Evolutionary conservation across 2,329 filamentous ascomycete genomes (phyloP).

Genomic region (Thelonectria olida): DNA sequence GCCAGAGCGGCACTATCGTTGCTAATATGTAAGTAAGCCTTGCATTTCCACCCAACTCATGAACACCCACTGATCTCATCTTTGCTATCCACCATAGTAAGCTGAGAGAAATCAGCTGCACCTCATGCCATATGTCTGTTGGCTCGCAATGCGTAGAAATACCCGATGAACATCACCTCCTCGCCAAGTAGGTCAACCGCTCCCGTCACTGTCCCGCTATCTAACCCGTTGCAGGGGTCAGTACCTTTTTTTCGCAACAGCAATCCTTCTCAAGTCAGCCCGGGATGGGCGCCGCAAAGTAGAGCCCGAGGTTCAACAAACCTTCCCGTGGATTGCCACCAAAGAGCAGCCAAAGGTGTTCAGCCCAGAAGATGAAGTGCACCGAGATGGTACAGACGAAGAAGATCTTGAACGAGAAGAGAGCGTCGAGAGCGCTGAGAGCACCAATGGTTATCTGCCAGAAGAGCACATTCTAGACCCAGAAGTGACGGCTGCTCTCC

Average conservation of each 20-base stretch:
- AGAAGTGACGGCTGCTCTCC: constrained; percentile 49
- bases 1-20: constrained; percentile 48
- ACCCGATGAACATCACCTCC: constrained; percentile 47
- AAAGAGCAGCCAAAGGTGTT: background rate
- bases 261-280: constrained; percentile 38
- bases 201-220: background rate
- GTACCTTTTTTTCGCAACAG: constrained; percentile 45
- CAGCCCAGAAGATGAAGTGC: background rate
- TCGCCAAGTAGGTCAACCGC: constrained; percentile 45
- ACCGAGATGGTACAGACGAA: background rate
- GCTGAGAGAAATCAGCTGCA: constrained; percentile 49
- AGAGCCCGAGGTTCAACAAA: constrained; percentile 45
- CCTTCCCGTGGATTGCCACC: constrained; percentile 41
- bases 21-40: constrained; percentile 48
- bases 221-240: constrained; percentile 45
- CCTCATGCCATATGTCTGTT: constrained; percentile 42
- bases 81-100: constrained; percentile 35
- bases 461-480: constrained; percentile 46
- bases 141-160: constrained; percentile 47
- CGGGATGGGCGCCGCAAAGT: constrained; percentile 34
- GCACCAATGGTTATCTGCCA: constrained; percentile 35
- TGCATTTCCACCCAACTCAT: too few species aligned
- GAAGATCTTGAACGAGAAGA: background rate
- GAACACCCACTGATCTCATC: background rate
- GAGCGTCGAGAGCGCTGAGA: background rate